Percentiles rank a stretch among this genome's conserved stretches.
Evolutionary conservation across 2,329 filamentous ascomycete species (phyloP).

Genomic region (Xylaria sp.): DNA sequence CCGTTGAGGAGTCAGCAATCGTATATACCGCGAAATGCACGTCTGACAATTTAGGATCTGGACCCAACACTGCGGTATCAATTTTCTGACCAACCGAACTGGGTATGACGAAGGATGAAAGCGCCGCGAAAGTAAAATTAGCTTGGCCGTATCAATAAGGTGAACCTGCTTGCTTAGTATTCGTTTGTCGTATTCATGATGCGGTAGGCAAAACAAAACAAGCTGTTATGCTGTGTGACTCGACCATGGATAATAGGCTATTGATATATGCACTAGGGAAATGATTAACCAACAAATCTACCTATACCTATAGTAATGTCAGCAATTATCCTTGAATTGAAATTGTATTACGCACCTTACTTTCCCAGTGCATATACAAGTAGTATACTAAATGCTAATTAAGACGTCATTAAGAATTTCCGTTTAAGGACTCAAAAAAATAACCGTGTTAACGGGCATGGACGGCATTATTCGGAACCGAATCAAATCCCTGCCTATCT

Average conservation of each 20-base stretch:
- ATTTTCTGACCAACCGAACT: slow-evolving; percentile 19
- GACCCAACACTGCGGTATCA: slow-evolving; percentile 31
- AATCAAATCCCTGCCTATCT: not conserved
- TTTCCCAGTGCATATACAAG: not conserved
- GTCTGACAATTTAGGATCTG: slow-evolving; percentile 31
- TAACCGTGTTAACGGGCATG: not conserved
- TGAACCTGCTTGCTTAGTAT: slow-evolving; percentile 3
- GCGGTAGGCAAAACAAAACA: not conserved
- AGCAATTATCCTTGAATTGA: not conserved
- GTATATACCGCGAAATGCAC: slow-evolving; percentile 21
- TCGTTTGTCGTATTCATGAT: slow-evolving; percentile 1
- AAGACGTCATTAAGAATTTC: slow-evolving; percentile 2
- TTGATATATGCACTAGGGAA: not conserved
- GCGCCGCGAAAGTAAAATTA: slow-evolving; percentile 4
- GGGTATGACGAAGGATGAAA: slow-evolving; percentile 23
- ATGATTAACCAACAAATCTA: not conserved
- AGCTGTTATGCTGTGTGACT: not conserved
- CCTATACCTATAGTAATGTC: not conserved
- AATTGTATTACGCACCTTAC: not conserved
- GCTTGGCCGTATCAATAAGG: not conserved
- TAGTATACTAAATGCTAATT: not conserved
- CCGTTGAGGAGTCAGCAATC: slow-evolving; percentile 22
- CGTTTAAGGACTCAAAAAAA: not conserved
- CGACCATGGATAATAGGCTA: not conserved
- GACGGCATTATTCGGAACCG: not conserved